phyloP scores from a whole-genome alignment of 768 basidiomycete genomes.

The Leucosporidium creatinivorum region DNA sequence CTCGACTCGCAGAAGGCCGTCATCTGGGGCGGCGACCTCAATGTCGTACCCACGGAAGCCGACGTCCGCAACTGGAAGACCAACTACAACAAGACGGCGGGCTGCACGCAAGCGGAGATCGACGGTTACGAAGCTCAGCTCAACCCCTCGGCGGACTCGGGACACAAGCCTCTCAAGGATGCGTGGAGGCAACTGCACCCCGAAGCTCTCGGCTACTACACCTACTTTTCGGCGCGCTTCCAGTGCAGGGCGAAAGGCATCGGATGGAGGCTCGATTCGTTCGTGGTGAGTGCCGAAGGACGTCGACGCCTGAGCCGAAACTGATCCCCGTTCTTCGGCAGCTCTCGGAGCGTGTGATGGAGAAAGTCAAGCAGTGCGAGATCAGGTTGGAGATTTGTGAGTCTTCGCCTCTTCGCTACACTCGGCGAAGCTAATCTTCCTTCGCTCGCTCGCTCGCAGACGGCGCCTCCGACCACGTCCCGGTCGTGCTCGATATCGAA shows the following conservation, averaged over 20 bases:
- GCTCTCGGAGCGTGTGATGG: conserved; percentile 62
- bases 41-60: conserved; percentile 68
- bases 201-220: conserved; percentile 57
- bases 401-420: background rate
- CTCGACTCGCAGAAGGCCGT: conserved; percentile 73
- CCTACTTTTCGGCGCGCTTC: conserved; percentile 69
- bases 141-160: conserved; percentile 46
- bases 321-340: conserved; percentile 38
- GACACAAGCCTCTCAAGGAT: conserved; percentile 54
- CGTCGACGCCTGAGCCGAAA: too few relatives aligned
- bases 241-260: conserved; percentile 70
- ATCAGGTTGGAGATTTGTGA: conserved; percentile 63
- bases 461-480: conserved; percentile 80
- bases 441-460: conserved; percentile 42
- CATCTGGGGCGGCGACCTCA: conserved; percentile 81
- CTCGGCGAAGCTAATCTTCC: too few relatives aligned
- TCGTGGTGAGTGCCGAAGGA: conserved; percentile 11
- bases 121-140: conserved; percentile 65
- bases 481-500: conserved; percentile 67
- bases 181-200: conserved; percentile 57
- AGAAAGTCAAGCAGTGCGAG: conserved; percentile 69
- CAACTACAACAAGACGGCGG: conserved; percentile 83
- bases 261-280: conserved; percentile 74
- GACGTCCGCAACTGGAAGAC: conserved; percentile 37
- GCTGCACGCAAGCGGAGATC: conserved; percentile 76